Conservation (phyloP, 805 yeast genomes). For the Yueomyces sp. region DNA sequence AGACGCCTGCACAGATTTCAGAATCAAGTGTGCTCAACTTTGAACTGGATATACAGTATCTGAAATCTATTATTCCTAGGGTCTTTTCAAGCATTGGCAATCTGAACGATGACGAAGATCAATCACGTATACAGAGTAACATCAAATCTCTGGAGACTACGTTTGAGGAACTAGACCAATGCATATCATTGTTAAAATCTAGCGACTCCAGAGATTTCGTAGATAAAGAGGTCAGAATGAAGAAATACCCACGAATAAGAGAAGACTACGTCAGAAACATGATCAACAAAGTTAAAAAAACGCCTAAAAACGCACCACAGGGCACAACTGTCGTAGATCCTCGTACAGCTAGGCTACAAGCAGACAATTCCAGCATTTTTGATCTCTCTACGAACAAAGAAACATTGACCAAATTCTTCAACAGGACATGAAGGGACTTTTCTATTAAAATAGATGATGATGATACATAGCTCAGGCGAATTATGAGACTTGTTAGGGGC, state of each 20-base stretch:
- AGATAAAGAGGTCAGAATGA: slow-evolving; percentile 40
- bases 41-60: slow-evolving; percentile 63
- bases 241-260: slow-evolving; percentile 60
- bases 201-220: slow-evolving; percentile 54
- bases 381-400: background rate
- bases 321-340: background rate
- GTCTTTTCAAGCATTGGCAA: slow-evolving; percentile 21
- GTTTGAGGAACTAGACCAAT: slow-evolving; percentile 67
- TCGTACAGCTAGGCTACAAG: background rate
- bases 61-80: slow-evolving; percentile 38
- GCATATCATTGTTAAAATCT: slow-evolving; percentile 53
- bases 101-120: slow-evolving; percentile 3
- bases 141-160: slow-evolving; percentile 53
- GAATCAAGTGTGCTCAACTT: slow-evolving; percentile 56
- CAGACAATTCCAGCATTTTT: background rate
- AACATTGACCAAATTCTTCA: slow-evolving; percentile 2
- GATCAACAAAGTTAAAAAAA: slow-evolving; percentile 32
- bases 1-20: slow-evolving; percentile 40
- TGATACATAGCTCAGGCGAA: too few species aligned
- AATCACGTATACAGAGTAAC: slow-evolving; percentile 19
- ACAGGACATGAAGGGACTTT: background rate
- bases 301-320: background rate
- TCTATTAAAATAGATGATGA: too few species aligned
- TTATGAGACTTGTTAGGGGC: too few species aligned
- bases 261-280: slow-evolving; percentile 56